Conservation (phyloP, 768 basidiomycete genomes). For the Chlorophyllum brunneum region DNA sequence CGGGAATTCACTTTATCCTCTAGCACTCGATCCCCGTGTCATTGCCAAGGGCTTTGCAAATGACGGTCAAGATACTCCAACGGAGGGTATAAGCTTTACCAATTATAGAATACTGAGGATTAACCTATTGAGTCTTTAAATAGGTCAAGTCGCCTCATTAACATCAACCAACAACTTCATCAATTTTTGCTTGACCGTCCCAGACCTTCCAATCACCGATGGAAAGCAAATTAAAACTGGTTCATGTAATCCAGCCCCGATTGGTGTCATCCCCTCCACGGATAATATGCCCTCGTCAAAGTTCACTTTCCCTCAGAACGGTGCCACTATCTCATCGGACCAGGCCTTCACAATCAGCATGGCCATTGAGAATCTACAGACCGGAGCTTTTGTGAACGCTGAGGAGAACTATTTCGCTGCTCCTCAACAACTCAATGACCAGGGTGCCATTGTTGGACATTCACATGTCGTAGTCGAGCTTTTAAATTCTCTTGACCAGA, state of each 20-base stretch:
- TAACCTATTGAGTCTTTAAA: constrained; percentile 37
- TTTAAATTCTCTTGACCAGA: too few species aligned
- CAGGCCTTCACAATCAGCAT: too few species aligned
- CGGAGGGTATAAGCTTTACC: constrained; percentile 39
- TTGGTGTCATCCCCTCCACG: constrained; percentile 50
- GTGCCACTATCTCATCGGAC: constrained; percentile 40
- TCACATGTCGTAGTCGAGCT: too few species aligned
- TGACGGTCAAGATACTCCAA: constrained; percentile 41
- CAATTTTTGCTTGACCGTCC: constrained; percentile 49
- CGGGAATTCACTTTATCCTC: not conserved
- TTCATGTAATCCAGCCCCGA: constrained; percentile 60
- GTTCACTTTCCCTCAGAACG: constrained; percentile 42
- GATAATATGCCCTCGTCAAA: constrained; percentile 48
- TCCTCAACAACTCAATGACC: constrained; percentile 51
- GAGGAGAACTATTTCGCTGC: constrained; percentile 51
- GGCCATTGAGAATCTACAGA: too few species aligned
- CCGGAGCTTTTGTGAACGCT: constrained; percentile 52
- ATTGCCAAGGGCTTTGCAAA: constrained; percentile 54
- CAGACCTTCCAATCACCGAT: constrained; percentile 50
- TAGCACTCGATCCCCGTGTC: constrained; percentile 39
- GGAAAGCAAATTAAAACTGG: constrained; percentile 47
- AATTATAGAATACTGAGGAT: constrained; percentile 26
- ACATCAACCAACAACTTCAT: constrained; percentile 64
- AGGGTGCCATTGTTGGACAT: too few species aligned
- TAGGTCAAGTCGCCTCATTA: constrained; percentile 49